Evolutionary conservation across 192 early-diverging fungal species (phyloP).

Genomic region (Chytriomyces sp.): DNA sequence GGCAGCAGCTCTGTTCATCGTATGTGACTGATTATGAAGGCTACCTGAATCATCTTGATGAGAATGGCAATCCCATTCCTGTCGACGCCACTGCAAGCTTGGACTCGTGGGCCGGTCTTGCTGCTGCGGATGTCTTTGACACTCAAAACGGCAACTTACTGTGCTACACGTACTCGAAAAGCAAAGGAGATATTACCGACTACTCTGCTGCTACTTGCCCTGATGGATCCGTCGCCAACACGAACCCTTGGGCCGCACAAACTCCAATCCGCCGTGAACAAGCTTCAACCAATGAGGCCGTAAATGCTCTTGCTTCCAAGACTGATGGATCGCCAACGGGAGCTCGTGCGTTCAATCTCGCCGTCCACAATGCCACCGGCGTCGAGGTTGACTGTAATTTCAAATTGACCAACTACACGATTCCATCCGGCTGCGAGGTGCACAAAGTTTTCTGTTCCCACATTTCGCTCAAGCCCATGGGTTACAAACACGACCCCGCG

Average conservation of each 20-base stretch:
- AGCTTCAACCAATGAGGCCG: not conserved
- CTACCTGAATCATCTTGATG: not conserved
- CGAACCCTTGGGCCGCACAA: not conserved
- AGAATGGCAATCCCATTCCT: not conserved
- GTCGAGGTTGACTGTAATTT: not conserved
- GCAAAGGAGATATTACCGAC: not conserved
- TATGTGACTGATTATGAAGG: slow-evolving; percentile 27
- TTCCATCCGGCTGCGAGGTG: not conserved
- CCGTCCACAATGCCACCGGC: not conserved
- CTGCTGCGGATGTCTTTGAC: not conserved
- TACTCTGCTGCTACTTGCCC: not conserved
- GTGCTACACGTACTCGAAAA: slow-evolving; percentile 4
- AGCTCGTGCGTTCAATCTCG: not conserved
- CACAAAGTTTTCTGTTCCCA: not conserved
- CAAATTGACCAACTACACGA: not conserved
- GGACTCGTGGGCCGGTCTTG: slow-evolving; percentile 2
- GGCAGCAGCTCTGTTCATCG: slow-evolving; percentile 31
- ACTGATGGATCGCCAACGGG: not conserved
- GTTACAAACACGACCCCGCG: not conserved
- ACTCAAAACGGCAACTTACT: not conserved
- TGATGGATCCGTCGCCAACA: not conserved
- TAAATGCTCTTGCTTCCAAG: not conserved
- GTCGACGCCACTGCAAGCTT: not conserved
- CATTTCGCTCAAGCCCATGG: not conserved
- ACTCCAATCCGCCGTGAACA: not conserved